Percentiles rank a stretch among this genome's conserved stretches.
phyloP scores from a whole-genome alignment of 2,329 filamentous ascomycete genomes.

The Cadophora luteo-olivacea region DNA sequence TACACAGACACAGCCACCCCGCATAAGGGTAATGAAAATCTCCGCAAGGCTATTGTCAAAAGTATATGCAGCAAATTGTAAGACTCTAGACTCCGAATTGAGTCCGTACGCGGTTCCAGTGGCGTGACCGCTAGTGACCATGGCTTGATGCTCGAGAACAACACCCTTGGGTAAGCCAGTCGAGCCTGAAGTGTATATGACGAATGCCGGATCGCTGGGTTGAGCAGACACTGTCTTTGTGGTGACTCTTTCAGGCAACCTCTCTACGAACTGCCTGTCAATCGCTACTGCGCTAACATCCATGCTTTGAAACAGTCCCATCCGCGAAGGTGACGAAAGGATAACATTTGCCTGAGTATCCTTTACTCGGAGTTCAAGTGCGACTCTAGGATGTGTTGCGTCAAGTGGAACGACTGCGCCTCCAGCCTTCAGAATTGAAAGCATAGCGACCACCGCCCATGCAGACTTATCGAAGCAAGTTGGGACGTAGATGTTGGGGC shows the following conservation, averaged over 20 bases:
- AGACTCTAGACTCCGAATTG: constrained; percentile 13
- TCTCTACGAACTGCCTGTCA: background rate
- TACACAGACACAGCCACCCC: constrained; percentile 48
- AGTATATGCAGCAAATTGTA: constrained; percentile 24
- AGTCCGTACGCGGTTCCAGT: background rate
- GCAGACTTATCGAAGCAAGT: constrained; percentile 75
- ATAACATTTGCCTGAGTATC: background rate
- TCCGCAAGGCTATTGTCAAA: constrained; percentile 48
- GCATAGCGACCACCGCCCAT: constrained; percentile 72
- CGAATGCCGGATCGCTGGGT: constrained; percentile 23
- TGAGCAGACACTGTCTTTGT: background rate
- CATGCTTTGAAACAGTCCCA: background rate
- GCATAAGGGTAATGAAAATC: constrained; percentile 42
- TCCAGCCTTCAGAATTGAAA: constrained; percentile 75
- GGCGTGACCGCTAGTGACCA: background rate
- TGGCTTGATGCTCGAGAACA: background rate
- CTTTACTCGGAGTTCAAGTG: background rate
- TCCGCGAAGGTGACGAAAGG: background rate
- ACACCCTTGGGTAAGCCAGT: constrained; percentile 40
- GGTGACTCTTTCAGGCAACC: background rate
- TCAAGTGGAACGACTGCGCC: constrained; percentile 78
- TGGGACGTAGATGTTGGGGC: background rate
- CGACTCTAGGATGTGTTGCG: constrained; percentile 63
- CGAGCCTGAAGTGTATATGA: constrained; percentile 37
- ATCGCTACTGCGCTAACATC: background rate